A percentile compares a stretch with the other conserved stretches of the same genome.
phyloP scores from a whole-genome alignment of 2,329 filamentous ascomycete species.

The Diaporthe ilicicola region DNA sequence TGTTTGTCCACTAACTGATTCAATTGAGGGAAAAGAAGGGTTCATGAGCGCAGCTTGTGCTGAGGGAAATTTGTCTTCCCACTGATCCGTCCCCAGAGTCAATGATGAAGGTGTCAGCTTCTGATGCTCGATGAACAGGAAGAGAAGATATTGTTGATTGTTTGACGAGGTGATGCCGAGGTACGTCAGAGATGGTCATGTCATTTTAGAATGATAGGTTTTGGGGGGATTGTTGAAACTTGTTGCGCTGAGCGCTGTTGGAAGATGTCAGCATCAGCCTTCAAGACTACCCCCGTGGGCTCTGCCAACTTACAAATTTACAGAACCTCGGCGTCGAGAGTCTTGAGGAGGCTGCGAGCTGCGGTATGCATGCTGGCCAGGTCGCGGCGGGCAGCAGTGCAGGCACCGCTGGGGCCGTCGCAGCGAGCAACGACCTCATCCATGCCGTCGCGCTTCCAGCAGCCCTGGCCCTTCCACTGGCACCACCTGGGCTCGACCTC shows the following conservation, averaged over 20 bases:
- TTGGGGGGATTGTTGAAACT: background rate
- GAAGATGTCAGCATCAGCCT: background rate
- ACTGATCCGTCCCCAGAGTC: background rate
- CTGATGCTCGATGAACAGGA: slow-evolving; percentile 23
- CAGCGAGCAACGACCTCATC: slow-evolving; percentile 40
- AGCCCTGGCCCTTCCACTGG: slow-evolving; percentile 42
- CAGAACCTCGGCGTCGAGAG: slow-evolving; percentile 28
- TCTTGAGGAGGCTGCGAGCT: slow-evolving; percentile 42
- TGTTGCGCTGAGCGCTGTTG: background rate
- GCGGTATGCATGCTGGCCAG: slow-evolving; percentile 45
- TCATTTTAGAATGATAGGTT: slow-evolving; percentile 16
- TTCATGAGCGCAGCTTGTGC: slow-evolving; percentile 14
- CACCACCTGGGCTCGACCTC: slow-evolving; percentile 39
- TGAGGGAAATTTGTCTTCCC: background rate
- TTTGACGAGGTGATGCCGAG: slow-evolving; percentile 13
- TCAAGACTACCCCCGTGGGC: background rate
- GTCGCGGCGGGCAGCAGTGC: slow-evolving; percentile 49
- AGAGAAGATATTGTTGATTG: slow-evolving; percentile 7
- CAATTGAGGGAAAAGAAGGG: slow-evolving; percentile 6
- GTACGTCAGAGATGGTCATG: background rate
- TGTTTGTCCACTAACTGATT: slow-evolving; percentile 25
- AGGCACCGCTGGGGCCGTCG: slow-evolving; percentile 42
- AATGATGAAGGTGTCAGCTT: background rate
- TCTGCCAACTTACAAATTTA: background rate
- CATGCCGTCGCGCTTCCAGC: slow-evolving; percentile 44